phyloP scores from a whole-genome alignment of 371 early-diverging fungal genomes.

The Phascolomyces articulosus region DNA sequence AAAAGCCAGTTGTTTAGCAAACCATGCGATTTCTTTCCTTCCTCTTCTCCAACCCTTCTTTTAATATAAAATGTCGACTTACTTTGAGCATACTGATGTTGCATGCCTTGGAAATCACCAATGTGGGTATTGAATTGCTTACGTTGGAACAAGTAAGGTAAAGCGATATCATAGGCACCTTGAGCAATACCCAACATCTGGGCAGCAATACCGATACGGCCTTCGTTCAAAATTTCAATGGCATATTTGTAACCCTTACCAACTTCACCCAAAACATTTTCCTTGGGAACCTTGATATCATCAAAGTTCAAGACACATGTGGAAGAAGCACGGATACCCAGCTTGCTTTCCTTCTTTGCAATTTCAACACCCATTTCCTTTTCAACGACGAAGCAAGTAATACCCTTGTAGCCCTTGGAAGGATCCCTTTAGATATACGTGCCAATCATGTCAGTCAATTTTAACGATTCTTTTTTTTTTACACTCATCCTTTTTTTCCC shows the following conservation, averaged over 20 bases:
- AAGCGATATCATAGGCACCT: constrained; percentile 88
- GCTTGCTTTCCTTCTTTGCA: constrained; percentile 97
- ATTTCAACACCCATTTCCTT: constrained; percentile 93
- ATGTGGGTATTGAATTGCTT: constrained; percentile 91
- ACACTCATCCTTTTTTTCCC: constrained; percentile 62
- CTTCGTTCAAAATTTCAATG: constrained; percentile 97
- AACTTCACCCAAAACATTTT: constrained; percentile 90
- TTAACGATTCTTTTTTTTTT: too few species aligned
- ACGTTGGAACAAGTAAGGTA: constrained; percentile 95
- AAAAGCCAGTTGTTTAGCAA: background rate
- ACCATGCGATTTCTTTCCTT: too few species aligned
- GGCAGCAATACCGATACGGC: constrained; percentile 97
- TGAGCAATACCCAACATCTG: constrained; percentile 98
- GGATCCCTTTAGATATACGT: too few species aligned
- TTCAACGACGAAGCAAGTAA: constrained; percentile 97
- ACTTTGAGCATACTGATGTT: constrained; percentile 94
- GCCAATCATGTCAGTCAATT: too few species aligned
- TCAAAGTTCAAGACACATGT: constrained; percentile 96
- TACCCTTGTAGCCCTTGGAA: constrained; percentile 96
- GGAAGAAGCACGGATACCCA: constrained; percentile 96
- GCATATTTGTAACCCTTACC: constrained; percentile 99
- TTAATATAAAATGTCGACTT: constrained; percentile 7
- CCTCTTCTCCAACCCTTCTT: background rate
- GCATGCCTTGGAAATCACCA: constrained; percentile 97
- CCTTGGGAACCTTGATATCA: constrained; percentile 86